Evolutionary conservation across 2,329 filamentous ascomycete species (phyloP).

Genomic region (Daldinia eschscholtzii): DNA sequence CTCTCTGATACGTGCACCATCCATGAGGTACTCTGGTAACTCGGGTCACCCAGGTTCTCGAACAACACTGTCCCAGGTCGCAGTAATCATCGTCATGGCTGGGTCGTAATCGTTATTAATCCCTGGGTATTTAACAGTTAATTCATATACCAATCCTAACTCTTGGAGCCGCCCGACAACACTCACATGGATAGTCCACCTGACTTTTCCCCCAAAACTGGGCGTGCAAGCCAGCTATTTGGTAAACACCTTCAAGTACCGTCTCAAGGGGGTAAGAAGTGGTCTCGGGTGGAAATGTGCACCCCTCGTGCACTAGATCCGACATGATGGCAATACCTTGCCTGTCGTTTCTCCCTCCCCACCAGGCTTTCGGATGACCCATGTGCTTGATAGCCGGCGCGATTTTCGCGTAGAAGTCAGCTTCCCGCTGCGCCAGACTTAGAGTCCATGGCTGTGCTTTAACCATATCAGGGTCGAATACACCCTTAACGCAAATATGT

Average conservation of each 20-base stretch:
- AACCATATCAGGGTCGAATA: constrained; percentile 55
- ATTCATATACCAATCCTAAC: background rate
- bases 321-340: constrained; percentile 58
- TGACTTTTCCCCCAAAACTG: constrained; percentile 54
- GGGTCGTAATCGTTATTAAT: constrained; percentile 56
- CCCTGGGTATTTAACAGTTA: constrained; percentile 38
- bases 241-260: constrained; percentile 54
- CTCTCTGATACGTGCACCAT: constrained; percentile 53
- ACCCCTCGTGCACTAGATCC: constrained; percentile 52
- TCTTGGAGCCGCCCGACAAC: background rate
- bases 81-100: constrained; percentile 53
- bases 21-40: constrained; percentile 56
- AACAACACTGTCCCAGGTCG: constrained; percentile 51
- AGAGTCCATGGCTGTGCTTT: constrained; percentile 52
- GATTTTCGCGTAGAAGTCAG: constrained; percentile 55
- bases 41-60: constrained; percentile 49
- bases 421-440: constrained; percentile 53
- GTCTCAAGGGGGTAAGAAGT: constrained; percentile 51
- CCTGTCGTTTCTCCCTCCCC: constrained; percentile 52
- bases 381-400: constrained; percentile 52
- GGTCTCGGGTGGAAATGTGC: constrained; percentile 53
- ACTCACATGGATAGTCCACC: constrained; percentile 44
- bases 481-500: constrained; percentile 56
- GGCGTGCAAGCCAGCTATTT: constrained; percentile 58
- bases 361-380: constrained; percentile 55